Conservation (phyloP, 1,284 basidiomycete genomes). For the Uromyces viciae-fabae region DNA sequence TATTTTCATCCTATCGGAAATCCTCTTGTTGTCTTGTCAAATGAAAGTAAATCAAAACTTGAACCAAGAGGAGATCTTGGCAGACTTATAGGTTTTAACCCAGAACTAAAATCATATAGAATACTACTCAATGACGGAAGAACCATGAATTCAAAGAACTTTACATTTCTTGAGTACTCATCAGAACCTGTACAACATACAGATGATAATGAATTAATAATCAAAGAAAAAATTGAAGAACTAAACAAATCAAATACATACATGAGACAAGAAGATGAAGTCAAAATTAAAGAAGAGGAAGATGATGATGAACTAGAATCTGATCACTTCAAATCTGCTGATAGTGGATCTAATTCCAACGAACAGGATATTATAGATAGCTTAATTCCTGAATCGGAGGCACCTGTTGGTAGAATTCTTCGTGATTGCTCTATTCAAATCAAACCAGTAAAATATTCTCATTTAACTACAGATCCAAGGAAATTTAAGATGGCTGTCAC, state of each 20-base stretch:
- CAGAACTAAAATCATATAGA: background rate
- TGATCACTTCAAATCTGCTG: background rate
- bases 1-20: slow-evolving; percentile 5
- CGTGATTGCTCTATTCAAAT: background rate
- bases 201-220: background rate
- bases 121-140: background rate
- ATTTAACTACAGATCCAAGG: background rate
- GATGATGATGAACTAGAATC: background rate
- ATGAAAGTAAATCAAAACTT: background rate
- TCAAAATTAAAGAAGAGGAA: background rate
- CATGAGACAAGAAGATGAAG: background rate
- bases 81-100: background rate
- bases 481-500: background rate
- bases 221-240: too few relatives aligned
- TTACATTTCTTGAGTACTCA: background rate
- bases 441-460: background rate
- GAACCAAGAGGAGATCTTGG: background rate
- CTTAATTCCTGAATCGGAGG: background rate
- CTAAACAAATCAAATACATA: background rate
- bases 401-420: background rate
- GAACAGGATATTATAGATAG: background rate
- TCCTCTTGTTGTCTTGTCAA: background rate
- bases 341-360: background rate
- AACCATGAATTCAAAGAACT: background rate
- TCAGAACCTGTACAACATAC: too few relatives aligned